phyloP scores from a whole-genome alignment of 2,329 filamentous ascomycete genomes.

The Verticillium longisporum region DNA sequence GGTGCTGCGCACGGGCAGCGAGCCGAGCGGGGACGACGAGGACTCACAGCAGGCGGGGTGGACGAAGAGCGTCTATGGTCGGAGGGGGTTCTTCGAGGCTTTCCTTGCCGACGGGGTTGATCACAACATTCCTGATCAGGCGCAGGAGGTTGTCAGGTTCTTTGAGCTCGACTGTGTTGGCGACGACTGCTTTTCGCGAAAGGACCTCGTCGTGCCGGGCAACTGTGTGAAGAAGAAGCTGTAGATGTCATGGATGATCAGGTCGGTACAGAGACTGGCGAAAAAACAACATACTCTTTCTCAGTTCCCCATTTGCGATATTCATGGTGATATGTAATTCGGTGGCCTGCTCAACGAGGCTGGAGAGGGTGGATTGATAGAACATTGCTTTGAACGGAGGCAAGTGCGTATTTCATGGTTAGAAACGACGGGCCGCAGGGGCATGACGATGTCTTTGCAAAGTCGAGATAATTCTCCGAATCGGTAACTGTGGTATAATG shows the following conservation, averaged over 20 bases:
- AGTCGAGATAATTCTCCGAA: too few species aligned
- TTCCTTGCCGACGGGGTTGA: constrained; percentile 10
- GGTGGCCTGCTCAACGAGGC: too few species aligned
- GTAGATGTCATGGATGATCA: neutral
- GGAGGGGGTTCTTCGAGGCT: constrained; percentile 9
- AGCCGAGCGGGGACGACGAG: constrained; percentile 5
- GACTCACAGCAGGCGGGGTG: constrained; percentile 5
- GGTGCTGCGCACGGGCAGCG: constrained; percentile 14
- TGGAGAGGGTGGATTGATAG: too few species aligned
- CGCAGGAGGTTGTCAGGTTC: constrained; percentile 12
- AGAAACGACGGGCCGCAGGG: too few species aligned
- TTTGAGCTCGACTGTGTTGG: constrained; percentile 12
- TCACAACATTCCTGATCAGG: constrained; percentile 12
- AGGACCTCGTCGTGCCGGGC: neutral
- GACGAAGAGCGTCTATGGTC: constrained; percentile 13
- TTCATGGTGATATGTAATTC: neutral
- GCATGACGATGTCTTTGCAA: too few species aligned
- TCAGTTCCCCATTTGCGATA: neutral
- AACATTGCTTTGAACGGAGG: too few species aligned
- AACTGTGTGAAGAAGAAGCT: neutral
- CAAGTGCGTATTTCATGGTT: too few species aligned
- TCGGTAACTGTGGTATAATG: too few species aligned
- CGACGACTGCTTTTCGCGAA: constrained; percentile 12
- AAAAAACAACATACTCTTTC: too few species aligned
- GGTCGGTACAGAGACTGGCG: too few species aligned